These are phyloP conservation scores for Cladosporium austrohemisphaericum DNA, from an alignment of 2,329 filamentous ascomycete genomes.

Conservation along the genomic window DNA sequence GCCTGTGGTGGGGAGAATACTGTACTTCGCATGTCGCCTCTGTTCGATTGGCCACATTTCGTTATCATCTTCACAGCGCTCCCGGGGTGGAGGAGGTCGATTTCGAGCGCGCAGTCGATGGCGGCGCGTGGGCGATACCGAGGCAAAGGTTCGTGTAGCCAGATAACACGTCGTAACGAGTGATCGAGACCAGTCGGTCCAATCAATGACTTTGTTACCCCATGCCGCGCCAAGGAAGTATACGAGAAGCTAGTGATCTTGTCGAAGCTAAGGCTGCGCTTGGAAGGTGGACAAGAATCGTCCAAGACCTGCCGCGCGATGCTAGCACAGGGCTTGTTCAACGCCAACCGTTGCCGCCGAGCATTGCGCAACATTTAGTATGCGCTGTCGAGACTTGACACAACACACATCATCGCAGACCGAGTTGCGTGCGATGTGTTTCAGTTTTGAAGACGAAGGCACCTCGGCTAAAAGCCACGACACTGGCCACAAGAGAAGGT, in stretches of 20 bases:
- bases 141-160: too few relatives aligned
- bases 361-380: not conserved
- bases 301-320: slow-evolving; percentile 6
- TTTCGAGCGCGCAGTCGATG: too few relatives aligned
- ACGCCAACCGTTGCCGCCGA: not conserved
- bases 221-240: not conserved
- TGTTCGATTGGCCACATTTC: not conserved
- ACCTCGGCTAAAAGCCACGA: too few relatives aligned
- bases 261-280: slow-evolving; percentile 5
- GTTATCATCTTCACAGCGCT: slow-evolving; percentile 1
- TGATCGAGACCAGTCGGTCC: not conserved
- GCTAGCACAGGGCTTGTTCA: slow-evolving; percentile 5
- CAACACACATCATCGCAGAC: too few relatives aligned
- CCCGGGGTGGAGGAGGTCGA: not conserved
- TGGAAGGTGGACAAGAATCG: not conserved
- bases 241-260: slow-evolving; percentile 1
- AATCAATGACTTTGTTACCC: not conserved
- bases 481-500: not conserved
- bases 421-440: too few relatives aligned
- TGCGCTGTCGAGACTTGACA: too few relatives aligned
- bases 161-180: not conserved
- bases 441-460: too few relatives aligned
- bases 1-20: not conserved
- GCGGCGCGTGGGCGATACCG: too few relatives aligned
- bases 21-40: not conserved